Evolutionary conservation across 441 rosid genomes (phyloP), one percentile per base, ranked within the genome.

Genomic region (Syzygium malaccense): DNA sequence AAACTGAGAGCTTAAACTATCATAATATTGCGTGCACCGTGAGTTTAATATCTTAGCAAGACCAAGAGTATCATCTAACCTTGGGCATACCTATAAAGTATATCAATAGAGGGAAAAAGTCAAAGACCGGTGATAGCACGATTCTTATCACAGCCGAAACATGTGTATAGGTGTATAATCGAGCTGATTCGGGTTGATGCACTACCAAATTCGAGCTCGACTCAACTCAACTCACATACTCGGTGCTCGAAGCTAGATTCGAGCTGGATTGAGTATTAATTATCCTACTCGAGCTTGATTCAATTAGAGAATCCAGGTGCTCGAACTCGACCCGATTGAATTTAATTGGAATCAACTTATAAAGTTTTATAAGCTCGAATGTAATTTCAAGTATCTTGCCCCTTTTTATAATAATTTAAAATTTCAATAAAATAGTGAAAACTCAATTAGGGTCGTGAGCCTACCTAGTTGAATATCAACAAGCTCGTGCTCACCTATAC

Each of bases 361-460:
- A 68, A 10, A 0, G 48, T 32, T 68, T 68, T 68, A 33, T 10
- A 33, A 68, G 48, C 48, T 33, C 4, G 0, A 19, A 6, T 33
- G 28, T 33, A 33, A 68, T 33, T 33, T 68, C 3, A 68, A 33
- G 15, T 33, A 19, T 33, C 19, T 68, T 0, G 48, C 14, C 14
- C 1, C 8, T 14, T n/a, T 62, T 62, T 8, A n/a, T 0, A 7
- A n/a, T n/a, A 62, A 15, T 54, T 54, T 56, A 23, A 57, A 8
- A 23, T 57, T 23, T 57, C 13, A 5, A 57, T 57, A 4, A 20
- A 23, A 25, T n/a, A 14, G 14, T 3, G 71, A 30, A 68, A 68
- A 10, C 14, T 19, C 8, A 6, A 68, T 68, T 33, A 19, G 45
- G 13, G 6, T 10, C 8, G 0, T 2, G 80, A 20, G 49, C 49